Base-by-base conservation (phyloP, 768 basidiomycete species). In the Trametes punicea region DNA sequence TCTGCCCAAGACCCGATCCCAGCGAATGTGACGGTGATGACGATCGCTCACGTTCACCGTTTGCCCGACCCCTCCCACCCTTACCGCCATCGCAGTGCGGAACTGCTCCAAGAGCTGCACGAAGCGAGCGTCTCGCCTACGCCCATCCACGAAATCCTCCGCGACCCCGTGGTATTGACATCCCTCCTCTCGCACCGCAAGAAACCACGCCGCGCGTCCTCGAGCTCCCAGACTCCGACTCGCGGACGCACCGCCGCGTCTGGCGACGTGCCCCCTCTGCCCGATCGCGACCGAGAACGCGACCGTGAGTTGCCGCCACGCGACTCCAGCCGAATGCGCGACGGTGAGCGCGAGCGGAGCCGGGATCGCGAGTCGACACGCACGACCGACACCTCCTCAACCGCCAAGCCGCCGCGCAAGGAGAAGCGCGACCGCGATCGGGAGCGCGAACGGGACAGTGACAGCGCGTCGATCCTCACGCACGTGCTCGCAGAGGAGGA, bases 401-500 rank as follows among this genome's bases (percentile, higher is more conserved):
- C 56, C n/a, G 29, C 44, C 10, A 61, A 53, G 44, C 51, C 38
- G 36, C 70, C 74, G 27, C 65, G 74, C 21, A 66, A 78, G 26
- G 71, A 76, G 49, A 75, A 74, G 2, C 64, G 61, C 40, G 57
- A 62, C 44, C 54, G 57, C 20, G 63, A 65, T 29, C 61, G 61
- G 30, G 52, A 54, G 11, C 51, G 52, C 40, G 57, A 51, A 27
- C 51, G 51, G 27, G 51, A 59, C 20, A 59, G 42, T 42, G 68
- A 69, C 53, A 58, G 62, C 21, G 40, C 62, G 44, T 66, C 61
- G 44, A 64, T 73, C 45, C 65, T 73, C 33, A 67, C 66, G 20
- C 62, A 81, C 11, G 73, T 78, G 25, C 70, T 78, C 25, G 74
- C 78, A 59, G 66, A 84, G 56, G 82, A 84, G 66, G 82, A 85